Evolutionary conservation across 768 basidiomycete species (phyloP).

Genomic region (Lentinula aciculospora): DNA sequence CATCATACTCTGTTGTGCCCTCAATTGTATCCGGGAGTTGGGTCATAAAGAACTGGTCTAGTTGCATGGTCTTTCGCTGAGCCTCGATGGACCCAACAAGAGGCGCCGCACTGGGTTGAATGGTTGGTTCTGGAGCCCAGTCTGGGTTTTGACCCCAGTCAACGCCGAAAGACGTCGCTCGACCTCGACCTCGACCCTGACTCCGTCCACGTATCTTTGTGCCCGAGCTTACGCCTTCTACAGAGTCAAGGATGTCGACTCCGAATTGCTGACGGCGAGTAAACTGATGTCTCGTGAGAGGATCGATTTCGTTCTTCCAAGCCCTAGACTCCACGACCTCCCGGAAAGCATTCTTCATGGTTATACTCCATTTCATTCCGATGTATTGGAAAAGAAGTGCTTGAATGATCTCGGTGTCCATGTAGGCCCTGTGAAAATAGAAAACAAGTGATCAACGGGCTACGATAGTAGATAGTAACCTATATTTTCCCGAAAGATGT

Average conservation of each 20-base stretch:
- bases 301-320: conserved; percentile 22
- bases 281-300: neutral
- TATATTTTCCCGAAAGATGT: conserved; percentile 43
- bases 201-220: too few relatives aligned
- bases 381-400: conserved; percentile 39
- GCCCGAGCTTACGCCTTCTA: too few relatives aligned
- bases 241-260: neutral
- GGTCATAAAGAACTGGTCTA: conserved; percentile 2
- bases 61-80: neutral
- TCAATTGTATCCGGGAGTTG: neutral
- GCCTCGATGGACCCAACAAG: neutral
- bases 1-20: neutral
- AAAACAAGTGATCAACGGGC: neutral
- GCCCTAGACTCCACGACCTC: conserved; percentile 27
- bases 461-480: conserved; percentile 14
- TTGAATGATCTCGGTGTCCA: conserved; percentile 42
- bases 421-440: conserved; percentile 29
- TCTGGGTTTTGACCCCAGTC: too few relatives aligned
- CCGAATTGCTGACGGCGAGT: neutral
- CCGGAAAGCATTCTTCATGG: conserved; percentile 14
- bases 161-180: neutral
- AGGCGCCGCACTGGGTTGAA: neutral
- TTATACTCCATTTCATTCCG: conserved; percentile 33
- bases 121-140: too few relatives aligned
- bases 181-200: too few relatives aligned